phyloP scores from a whole-genome alignment of 768 basidiomycete genomes.

The Hebeloma cylindrosporum region DNA sequence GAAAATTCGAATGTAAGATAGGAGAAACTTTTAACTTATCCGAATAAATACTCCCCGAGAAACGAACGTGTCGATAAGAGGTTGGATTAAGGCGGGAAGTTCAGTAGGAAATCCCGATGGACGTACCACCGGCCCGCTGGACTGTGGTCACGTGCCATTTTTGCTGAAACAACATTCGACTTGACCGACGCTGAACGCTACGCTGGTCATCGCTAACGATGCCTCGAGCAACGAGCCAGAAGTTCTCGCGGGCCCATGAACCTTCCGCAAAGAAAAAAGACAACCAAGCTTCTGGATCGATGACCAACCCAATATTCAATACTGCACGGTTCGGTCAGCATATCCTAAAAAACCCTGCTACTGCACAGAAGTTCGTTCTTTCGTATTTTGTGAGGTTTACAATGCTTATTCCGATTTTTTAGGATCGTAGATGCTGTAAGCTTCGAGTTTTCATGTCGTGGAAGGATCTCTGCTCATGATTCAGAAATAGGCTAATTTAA shows the following conservation, averaged over 20 bases:
- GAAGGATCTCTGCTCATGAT: slow-evolving; percentile 2
- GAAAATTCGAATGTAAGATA: too few relatives aligned
- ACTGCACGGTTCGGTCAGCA: slow-evolving; percentile 96
- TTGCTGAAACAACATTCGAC: too few relatives aligned
- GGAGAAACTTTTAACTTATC: too few relatives aligned
- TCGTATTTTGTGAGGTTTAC: neutral
- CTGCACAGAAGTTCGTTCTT: slow-evolving; percentile 76
- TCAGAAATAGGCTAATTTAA: slow-evolving; percentile 72
- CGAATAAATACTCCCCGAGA: too few relatives aligned
- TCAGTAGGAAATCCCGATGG: too few relatives aligned
- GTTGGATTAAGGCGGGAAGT: too few relatives aligned
- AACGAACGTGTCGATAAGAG: too few relatives aligned
- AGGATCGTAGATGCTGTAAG: slow-evolving; percentile 48
- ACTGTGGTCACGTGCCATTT: too few relatives aligned
- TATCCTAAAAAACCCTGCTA: slow-evolving; percentile 91
- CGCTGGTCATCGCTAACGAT: slow-evolving; percentile 39
- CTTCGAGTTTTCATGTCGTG: slow-evolving; percentile 10
- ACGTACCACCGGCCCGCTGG: too few relatives aligned
- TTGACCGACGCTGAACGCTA: neutral
- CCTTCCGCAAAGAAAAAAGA: slow-evolving; percentile 54
- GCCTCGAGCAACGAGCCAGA: slow-evolving; percentile 79
- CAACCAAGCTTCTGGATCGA: slow-evolving; percentile 42
- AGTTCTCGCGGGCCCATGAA: slow-evolving; percentile 70
- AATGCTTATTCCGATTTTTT: slow-evolving; percentile 12
- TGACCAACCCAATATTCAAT: slow-evolving; percentile 89